These are phyloP conservation scores for Xanthoconium separans DNA, from an alignment of 1,284 basidiomycete genomes.

Conservation along the genomic window DNA sequence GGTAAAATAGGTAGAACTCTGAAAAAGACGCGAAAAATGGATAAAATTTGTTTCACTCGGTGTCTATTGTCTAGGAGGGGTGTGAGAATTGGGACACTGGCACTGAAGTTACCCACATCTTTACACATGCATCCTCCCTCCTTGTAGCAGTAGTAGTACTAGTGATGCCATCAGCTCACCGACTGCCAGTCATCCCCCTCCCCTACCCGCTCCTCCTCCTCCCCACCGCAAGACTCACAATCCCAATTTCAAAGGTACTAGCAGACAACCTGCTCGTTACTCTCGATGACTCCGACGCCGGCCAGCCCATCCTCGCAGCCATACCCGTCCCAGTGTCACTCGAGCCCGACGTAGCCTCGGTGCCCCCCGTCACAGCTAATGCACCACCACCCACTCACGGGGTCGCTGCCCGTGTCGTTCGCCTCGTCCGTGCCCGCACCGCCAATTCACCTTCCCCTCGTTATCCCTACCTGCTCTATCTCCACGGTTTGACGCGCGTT, in stretches of 20 bases:
- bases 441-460: slow-evolving; percentile 34
- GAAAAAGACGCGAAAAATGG: slow-evolving; percentile 61
- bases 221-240: slow-evolving; percentile 60
- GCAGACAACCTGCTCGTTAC: slow-evolving; percentile 61
- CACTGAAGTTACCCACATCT: too few relatives aligned
- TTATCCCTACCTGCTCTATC: slow-evolving; percentile 58
- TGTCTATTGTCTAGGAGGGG: not conserved
- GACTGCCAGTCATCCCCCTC: slow-evolving; percentile 60
- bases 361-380: not conserved
- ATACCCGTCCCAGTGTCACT: slow-evolving; percentile 45
- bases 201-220: slow-evolving; percentile 65
- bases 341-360: slow-evolving; percentile 18
- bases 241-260: slow-evolving; percentile 54
- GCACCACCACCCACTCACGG: slow-evolving; percentile 34
- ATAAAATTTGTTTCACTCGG: slow-evolving; percentile 21
- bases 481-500: slow-evolving; percentile 65
- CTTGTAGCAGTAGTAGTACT: not conserved
- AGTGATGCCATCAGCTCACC: slow-evolving; percentile 33
- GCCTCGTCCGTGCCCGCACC: slow-evolving; percentile 54
- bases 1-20: slow-evolving; percentile 56
- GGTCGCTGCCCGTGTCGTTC: slow-evolving; percentile 57
- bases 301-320: slow-evolving; percentile 62
- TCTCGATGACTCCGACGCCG: slow-evolving; percentile 57
- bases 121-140: not conserved
- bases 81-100: not conserved